Evolutionary conservation across 2,329 filamentous ascomycete species (phyloP), one percentile per base, ranked within the genome.

Genomic region (Microdochium paspali): DNA sequence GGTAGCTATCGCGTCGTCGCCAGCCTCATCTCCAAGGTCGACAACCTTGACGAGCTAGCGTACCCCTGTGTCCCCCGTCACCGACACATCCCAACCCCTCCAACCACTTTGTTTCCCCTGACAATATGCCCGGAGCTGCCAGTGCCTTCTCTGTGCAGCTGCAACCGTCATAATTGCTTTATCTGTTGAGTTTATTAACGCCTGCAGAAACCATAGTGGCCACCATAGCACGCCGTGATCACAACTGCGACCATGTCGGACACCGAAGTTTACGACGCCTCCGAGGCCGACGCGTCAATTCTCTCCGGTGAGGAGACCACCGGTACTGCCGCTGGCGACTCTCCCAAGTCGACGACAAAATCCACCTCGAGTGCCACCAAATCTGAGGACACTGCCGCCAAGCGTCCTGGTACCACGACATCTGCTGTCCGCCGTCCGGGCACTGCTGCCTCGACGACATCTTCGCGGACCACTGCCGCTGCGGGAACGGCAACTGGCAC

Each of bases 241-340:
- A 21, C 18, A 40, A 20, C 35, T 9, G 35, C 35, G n/a, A 64
- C 31, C 53, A 74, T 74, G 72, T 71, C 72, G 56, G 72, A 75
- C 55, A 61, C 64, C 52, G 71, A 73, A 54, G 67, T 65, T 54
- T 65, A 68, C 59, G 70, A 73, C 51, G 65, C 67, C 49, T 63
- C 66, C 47, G 67, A 71, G 56, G 65, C 62, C 51, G 69, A 72
- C 31, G 69, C 71, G 53, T 67, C 63, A 44, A 51, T 65, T 49
- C 53, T 61, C 44, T 64, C 62, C 20, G 57, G 59, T 32, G 62
- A 64, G 45, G 63, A 66, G 51, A 61, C 60, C 10, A 56, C 61
- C 15, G 58, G 58, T 47, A 58, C 58, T 40, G 56, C 59, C 35
- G 57, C 58, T 24, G 52, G 47, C 30, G 62, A 65, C 48, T 56